Evolutionary conservation across 169 alveolate genomes (phyloP).

Genomic region (Plasmodium billcollinsi): DNA sequence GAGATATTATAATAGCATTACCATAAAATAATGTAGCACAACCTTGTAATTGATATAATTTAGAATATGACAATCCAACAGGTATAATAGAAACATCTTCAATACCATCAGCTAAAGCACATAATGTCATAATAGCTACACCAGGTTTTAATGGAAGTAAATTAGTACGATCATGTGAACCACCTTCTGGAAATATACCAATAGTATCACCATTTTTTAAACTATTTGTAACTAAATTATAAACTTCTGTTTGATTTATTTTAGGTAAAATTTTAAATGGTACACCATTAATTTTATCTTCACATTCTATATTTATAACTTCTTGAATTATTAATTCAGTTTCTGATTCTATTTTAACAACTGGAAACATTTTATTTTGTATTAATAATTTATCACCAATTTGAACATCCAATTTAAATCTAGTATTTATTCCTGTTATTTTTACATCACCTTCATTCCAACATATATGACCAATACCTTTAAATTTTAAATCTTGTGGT

Average conservation of each 20-base stretch:
- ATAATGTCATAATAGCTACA: constrained; percentile 94
- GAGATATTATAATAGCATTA: constrained; percentile 87
- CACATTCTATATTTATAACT: constrained; percentile 79
- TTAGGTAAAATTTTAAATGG: constrained; percentile 90
- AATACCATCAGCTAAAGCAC: constrained; percentile 93
- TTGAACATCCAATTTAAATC: constrained; percentile 89
- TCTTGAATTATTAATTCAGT: constrained; percentile 87
- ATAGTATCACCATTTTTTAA: constrained; percentile 92
- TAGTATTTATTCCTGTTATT: constrained; percentile 88
- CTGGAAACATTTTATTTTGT: constrained; percentile 81
- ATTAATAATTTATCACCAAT: constrained; percentile 89
- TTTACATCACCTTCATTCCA: constrained; percentile 81
- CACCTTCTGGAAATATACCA: constrained; percentile 97
- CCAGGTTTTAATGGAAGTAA: constrained; percentile 96
- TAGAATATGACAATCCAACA: constrained; percentile 89
- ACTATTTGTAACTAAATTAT: constrained; percentile 90
- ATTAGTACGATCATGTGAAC: constrained; percentile 96
- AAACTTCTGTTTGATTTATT: constrained; percentile 93
- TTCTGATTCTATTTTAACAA: constrained; percentile 89
- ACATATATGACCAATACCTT: constrained; percentile 88
- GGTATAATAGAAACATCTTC: constrained; percentile 92
- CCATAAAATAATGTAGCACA: constrained; percentile 91
- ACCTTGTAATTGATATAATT: constrained; percentile 89
- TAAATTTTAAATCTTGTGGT: constrained; percentile 90
- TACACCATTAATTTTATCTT: constrained; percentile 80